phyloP scores from a whole-genome alignment of 2,329 filamentous ascomycete species.

The Drechslerella dactyloides region DNA sequence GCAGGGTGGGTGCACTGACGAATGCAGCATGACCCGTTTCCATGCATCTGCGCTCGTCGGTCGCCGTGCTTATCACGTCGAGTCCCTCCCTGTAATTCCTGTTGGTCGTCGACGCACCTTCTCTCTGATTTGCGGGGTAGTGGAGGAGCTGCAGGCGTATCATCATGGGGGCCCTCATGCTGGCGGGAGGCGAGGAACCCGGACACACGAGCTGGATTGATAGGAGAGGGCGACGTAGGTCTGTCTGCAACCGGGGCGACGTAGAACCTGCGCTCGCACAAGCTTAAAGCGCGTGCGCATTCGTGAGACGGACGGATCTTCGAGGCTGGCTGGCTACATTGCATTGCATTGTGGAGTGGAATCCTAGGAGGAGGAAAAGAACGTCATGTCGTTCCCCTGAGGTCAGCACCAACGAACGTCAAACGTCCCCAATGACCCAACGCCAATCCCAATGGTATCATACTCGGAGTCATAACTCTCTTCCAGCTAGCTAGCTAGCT shows the following conservation, averaged over 20 bases:
- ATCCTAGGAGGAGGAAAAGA: not conserved
- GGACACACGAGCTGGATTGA: conserved; percentile 46
- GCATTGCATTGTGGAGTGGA: not conserved
- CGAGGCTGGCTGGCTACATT: too few species aligned
- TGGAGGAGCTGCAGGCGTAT: conserved; percentile 10
- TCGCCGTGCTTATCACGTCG: conserved; percentile 29
- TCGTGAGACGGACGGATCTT: not conserved
- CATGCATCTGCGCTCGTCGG: conserved; percentile 18
- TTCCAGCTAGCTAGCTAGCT: too few species aligned
- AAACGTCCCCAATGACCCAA: too few species aligned
- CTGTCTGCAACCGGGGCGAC: conserved; percentile 14
- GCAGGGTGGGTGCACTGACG: conserved; percentile 23
- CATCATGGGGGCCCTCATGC: conserved; percentile 21
- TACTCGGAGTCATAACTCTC: too few species aligned
- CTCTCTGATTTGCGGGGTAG: conserved; percentile 42
- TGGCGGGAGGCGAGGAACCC: conserved; percentile 44
- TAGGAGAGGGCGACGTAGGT: conserved; percentile 45
- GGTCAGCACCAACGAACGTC: too few species aligned
- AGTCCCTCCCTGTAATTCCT: not conserved
- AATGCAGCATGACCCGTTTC: conserved; percentile 37
- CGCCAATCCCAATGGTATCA: too few species aligned
- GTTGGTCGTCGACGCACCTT: not conserved
- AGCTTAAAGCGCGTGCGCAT: conserved; percentile 3
- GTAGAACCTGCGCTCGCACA: not conserved
- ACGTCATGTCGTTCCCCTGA: too few species aligned